Evolutionary conservation across 2,329 filamentous ascomycete species (phyloP).

Genomic region (Aspergillus quadrilineatus): DNA sequence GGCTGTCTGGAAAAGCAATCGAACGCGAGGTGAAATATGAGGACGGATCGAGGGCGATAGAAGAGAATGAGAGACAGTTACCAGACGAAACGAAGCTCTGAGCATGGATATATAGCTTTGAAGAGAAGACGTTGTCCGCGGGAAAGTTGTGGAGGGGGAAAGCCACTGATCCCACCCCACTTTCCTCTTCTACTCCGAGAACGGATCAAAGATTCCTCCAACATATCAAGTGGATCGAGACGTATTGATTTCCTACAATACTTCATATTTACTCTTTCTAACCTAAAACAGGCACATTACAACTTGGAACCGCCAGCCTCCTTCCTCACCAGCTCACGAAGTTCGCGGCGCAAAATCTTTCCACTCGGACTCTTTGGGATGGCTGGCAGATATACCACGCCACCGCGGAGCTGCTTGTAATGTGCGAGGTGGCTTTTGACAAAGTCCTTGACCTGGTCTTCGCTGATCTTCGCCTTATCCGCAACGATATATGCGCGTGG

Average conservation of each 20-base stretch:
- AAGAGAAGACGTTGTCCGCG: conserved; percentile 16
- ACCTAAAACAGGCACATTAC: background rate
- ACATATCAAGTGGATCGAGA: background rate
- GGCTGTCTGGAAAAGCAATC: conserved; percentile 20
- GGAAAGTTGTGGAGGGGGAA: conserved; percentile 17
- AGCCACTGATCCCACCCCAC: conserved; percentile 1
- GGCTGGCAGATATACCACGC: conserved; percentile 38
- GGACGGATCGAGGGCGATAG: conserved; percentile 2
- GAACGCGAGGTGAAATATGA: conserved; percentile 13
- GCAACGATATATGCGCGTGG: conserved; percentile 45
- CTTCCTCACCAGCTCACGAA: conserved; percentile 45
- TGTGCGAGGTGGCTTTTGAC: conserved; percentile 39
- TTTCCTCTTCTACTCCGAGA: background rate
- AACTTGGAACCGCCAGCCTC: conserved; percentile 28
- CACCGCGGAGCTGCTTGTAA: conserved; percentile 48
- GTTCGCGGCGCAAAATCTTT: conserved; percentile 40
- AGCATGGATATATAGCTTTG: conserved; percentile 25
- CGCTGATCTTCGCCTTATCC: conserved; percentile 31
- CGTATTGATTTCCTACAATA: background rate
- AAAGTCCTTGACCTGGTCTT: conserved; percentile 40
- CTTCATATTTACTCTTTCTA: background rate
- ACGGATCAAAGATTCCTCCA: background rate
- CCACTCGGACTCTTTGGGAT: conserved; percentile 37
- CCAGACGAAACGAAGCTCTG: conserved; percentile 24
- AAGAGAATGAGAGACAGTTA: conserved; percentile 17